Conservation (phyloP, 2,329 filamentous ascomycete species). For the Pezicula rhizophila region DNA sequence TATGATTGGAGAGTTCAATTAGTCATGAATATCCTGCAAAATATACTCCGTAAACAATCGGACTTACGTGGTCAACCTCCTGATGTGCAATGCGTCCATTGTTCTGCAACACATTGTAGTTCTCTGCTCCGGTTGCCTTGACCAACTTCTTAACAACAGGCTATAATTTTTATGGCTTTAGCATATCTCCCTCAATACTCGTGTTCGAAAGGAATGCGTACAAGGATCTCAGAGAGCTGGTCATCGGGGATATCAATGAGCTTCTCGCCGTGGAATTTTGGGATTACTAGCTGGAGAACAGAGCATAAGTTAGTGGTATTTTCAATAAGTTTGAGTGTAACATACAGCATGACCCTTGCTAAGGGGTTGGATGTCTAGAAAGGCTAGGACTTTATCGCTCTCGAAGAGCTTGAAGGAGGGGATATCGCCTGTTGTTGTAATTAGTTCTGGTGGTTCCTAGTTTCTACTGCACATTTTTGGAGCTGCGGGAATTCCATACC, state of each 20-base stretch:
- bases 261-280: slow-evolving; percentile 90
- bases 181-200: slow-evolving; percentile 5
- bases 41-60: background rate
- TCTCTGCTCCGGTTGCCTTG: slow-evolving; percentile 62
- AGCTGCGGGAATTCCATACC: slow-evolving; percentile 39
- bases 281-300: slow-evolving; percentile 69
- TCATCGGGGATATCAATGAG: slow-evolving; percentile 91
- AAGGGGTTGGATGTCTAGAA: slow-evolving; percentile 91
- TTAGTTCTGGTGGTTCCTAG: slow-evolving; percentile 3
- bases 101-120: slow-evolving; percentile 96
- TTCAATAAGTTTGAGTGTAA: slow-evolving; percentile 3
- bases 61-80: slow-evolving; percentile 78
- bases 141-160: slow-evolving; percentile 85
- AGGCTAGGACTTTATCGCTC: slow-evolving; percentile 86
- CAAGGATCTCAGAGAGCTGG: slow-evolving; percentile 73
- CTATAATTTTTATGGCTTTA: slow-evolving; percentile 29
- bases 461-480: slow-evolving; percentile 8
- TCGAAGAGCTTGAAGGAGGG: slow-evolving; percentile 96
- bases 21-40: background rate
- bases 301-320: background rate
- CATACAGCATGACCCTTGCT: slow-evolving; percentile 83
- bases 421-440: slow-evolving; percentile 66
- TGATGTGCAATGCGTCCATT: slow-evolving; percentile 91
- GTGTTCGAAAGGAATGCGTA: slow-evolving; percentile 33
- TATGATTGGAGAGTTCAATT: slow-evolving; percentile 27